Evolutionary conservation across 2,329 filamentous ascomycete species (phyloP).

Genomic region (Ascochyta pisi): DNA sequence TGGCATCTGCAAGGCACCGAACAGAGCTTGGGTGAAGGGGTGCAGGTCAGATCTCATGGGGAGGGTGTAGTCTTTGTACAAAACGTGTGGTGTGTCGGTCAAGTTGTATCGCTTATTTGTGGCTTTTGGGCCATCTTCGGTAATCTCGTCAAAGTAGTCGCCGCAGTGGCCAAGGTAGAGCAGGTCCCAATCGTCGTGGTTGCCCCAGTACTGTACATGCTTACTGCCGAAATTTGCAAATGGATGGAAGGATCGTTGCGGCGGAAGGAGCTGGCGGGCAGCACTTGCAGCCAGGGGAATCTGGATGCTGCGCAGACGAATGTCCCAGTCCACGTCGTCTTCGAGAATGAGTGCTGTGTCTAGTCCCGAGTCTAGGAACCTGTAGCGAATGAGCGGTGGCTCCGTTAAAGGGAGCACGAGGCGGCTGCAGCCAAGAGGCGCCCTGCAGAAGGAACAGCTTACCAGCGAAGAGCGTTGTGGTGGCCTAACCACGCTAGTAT

Average conservation of each 20-base stretch:
- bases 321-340: conserved; percentile 57
- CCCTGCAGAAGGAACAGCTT: conserved; percentile 19
- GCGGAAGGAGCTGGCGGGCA: conserved; percentile 47
- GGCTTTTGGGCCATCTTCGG: conserved; percentile 34
- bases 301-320: conserved; percentile 53
- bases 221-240: conserved; percentile 27
- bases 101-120: conserved; percentile 38
- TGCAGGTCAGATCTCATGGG: conserved; percentile 48
- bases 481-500: conserved; percentile 55
- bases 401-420: conserved; percentile 1
- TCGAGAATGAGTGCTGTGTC: conserved; percentile 54
- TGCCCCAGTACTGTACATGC: conserved; percentile 51
- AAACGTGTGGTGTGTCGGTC: conserved; percentile 41
- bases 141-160: conserved; percentile 49
- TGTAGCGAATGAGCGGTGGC: conserved; percentile 28
- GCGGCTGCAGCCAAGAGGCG: conserved; percentile 17
- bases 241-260: conserved; percentile 22
- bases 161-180: conserved; percentile 56
- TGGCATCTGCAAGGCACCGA: conserved; percentile 46
- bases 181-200: conserved; percentile 50
- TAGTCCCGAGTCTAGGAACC: conserved; percentile 52
- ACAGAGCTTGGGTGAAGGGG: conserved; percentile 49
- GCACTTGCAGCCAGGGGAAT: conserved; percentile 52
- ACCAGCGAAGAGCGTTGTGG: conserved; percentile 52
- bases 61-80: conserved; percentile 49